Percentiles rank a stretch among this genome's conserved stretches.
These are phyloP conservation scores for Plasmodium sp. DNA, from an alignment of 169 alveolate species.

Conservation along the genomic window DNA sequence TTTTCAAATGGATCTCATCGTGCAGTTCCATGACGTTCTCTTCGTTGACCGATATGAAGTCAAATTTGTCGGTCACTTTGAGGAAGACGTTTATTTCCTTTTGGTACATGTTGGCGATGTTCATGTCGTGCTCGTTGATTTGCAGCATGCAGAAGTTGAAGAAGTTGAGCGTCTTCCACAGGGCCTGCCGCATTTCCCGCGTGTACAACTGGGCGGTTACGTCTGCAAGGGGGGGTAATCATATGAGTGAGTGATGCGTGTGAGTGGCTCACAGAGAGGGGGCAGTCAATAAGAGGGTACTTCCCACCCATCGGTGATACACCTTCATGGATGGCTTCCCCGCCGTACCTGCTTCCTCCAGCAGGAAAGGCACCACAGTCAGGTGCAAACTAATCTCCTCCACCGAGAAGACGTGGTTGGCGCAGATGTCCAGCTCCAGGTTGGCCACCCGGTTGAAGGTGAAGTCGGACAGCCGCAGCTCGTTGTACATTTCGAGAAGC, in stretches of 20 bases:
- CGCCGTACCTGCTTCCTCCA: constrained; percentile 28
- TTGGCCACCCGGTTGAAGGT: constrained; percentile 2
- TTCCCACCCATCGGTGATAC: neutral
- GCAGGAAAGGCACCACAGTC: constrained; percentile 13
- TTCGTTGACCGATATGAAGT: neutral
- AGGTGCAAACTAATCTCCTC: constrained; percentile 17
- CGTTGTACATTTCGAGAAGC: constrained; percentile 21
- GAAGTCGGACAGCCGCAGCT: neutral
- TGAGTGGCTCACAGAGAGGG: neutral
- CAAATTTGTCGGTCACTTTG: constrained; percentile 33
- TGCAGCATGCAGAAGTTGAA: constrained; percentile 10
- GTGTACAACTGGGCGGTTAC: neutral
- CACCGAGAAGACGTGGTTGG: neutral
- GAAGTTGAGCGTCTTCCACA: constrained; percentile 15
- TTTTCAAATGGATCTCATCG: constrained; percentile 54
- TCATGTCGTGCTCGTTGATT: constrained; percentile 17
- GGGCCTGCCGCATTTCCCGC: neutral
- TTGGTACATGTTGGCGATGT: neutral
- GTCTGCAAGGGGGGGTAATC: neutral
- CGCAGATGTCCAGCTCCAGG: constrained; percentile 13
- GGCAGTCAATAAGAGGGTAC: neutral
- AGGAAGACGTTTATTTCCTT: constrained; percentile 54
- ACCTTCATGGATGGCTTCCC: neutral
- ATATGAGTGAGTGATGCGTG: neutral
- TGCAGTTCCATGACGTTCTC: constrained; percentile 17